Evolutionary conservation across 2,329 filamentous ascomycete genomes (phyloP), one percentile per base, ranked within the genome.

Genomic region (Fusarium bactridioides): DNA sequence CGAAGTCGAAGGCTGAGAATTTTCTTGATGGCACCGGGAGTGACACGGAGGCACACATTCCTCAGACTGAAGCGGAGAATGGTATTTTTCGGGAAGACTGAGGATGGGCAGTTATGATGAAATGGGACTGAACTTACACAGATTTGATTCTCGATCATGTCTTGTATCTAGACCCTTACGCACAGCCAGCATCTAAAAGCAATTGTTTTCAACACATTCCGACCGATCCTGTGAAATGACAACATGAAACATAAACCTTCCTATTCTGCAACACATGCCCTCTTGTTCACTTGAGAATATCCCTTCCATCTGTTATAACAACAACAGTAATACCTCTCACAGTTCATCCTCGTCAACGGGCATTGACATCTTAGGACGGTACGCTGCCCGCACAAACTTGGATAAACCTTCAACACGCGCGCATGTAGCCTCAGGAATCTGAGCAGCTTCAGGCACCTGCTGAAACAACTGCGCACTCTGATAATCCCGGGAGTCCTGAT

Each of bases 31-130:
- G 8, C 11, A 21, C 10, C 3, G 19, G 27, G 19, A 31, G 23
- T 4, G 16, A 7, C 25, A 8, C 3, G 3, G 16, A 13, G 15
- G 41, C 25, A 9, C 48, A 35, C 5, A 7, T 15, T 13, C 4
- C 8, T 41, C 31, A 38, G 25, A 23, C 25, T 2, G 41, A n/a
- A n/a, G 23, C 6, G 4, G 16, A 27, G 9, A 38, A 43, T 10
- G 33, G 44, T 16, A 54, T 62, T 9, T 47, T 73, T 7, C 23
- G 56, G 12, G 68, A 75, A 48, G 69, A 63, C 21, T 21, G 59
- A 63, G 37, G 55, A 75, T 27, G 66, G 68, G 16, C 72, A 74
- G 44, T 51, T n/a, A 15, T 75, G 68, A 67, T 60, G 15, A 61
- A 59, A 35, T 7, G 18, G 55, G 55, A 37, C 10, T 25, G 19